Conservation (phyloP, 495 filamentous ascomycete species). For the Aspergillus ostianus region DNA sequence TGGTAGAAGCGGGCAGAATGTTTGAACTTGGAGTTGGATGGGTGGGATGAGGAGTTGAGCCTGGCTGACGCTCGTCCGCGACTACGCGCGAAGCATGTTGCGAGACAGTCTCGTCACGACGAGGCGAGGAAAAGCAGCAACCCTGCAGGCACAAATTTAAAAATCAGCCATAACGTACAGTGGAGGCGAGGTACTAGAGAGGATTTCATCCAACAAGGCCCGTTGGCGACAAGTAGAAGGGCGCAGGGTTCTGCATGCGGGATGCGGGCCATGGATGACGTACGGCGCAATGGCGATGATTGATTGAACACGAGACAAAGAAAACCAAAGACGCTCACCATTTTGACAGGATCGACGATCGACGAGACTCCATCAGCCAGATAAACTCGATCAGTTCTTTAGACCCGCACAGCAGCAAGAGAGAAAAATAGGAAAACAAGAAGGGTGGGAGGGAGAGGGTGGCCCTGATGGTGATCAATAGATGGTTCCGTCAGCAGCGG, state of each 20-base stretch:
- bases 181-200: background rate
- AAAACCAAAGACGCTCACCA: constrained; percentile 25
- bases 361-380: constrained; percentile 39
- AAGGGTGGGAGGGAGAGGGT: background rate
- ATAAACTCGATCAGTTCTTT: background rate
- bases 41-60: constrained; percentile 6
- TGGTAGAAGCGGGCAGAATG: constrained; percentile 14
- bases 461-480: background rate
- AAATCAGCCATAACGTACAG: background rate
- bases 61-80: constrained; percentile 20
- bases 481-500: background rate
- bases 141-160: constrained; percentile 24
- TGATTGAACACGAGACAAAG: constrained; percentile 4
- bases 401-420: background rate
- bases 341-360: constrained; percentile 30
- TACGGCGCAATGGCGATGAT: constrained; percentile 1
- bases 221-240: background rate
- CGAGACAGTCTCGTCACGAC: constrained; percentile 29
- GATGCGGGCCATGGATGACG: background rate
- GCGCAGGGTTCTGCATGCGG: background rate
- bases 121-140: constrained; percentile 41
- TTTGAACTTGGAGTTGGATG: constrained; percentile 4
- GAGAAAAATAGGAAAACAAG: background rate
- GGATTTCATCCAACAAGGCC: background rate
- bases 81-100: constrained; percentile 16